These are phyloP conservation scores for Microcos paniculata DNA, from an alignment of 345 rosid genomes.

Conservation along the genomic window DNA sequence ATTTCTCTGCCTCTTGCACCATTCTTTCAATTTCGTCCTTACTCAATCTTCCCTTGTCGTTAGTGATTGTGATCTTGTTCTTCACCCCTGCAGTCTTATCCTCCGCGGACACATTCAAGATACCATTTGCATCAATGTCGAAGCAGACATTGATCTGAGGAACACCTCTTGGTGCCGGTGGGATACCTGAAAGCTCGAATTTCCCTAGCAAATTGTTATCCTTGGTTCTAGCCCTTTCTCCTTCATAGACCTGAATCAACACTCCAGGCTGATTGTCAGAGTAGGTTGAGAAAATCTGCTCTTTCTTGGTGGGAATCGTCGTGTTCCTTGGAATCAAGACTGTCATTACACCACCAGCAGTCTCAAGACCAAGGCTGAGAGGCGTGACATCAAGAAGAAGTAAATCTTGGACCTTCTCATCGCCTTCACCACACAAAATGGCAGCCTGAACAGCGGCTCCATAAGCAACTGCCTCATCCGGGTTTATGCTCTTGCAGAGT, in stretches of 20 bases:
- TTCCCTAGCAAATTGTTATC: slow-evolving; percentile 35
- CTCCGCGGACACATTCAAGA: slow-evolving; percentile 30
- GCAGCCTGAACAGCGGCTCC: slow-evolving; percentile 32
- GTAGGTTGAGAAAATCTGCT: slow-evolving; percentile 38
- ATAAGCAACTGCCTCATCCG: slow-evolving; percentile 33
- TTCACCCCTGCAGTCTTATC: slow-evolving; percentile 33
- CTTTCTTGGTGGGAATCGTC: slow-evolving; percentile 34
- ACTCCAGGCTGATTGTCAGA: slow-evolving; percentile 33
- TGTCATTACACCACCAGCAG: slow-evolving; percentile 35
- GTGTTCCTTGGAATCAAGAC: slow-evolving; percentile 34
- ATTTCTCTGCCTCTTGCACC: slow-evolving; percentile 40
- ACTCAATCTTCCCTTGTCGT: slow-evolving; percentile 36
- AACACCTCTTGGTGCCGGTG: slow-evolving; percentile 36
- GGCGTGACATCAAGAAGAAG: slow-evolving; percentile 36
- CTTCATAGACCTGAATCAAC: slow-evolving; percentile 37
- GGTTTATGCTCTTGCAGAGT: slow-evolving; percentile 33
- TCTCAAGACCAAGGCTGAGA: slow-evolving; percentile 37
- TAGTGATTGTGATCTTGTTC: slow-evolving; percentile 37
- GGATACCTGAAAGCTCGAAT: slow-evolving; percentile 34
- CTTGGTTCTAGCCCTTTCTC: slow-evolving; percentile 33
- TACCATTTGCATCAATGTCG: slow-evolving; percentile 33
- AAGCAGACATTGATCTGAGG: slow-evolving; percentile 33
- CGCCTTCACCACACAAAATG: slow-evolving; percentile 26
- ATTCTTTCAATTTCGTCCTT: slow-evolving; percentile 37
- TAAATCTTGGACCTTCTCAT: slow-evolving; percentile 35